Percentiles rank a stretch among this genome's conserved stretches.
These are phyloP conservation scores for Nannochloropsis oceanica DNA, from an alignment of 108 stramenopile genomes.

Conservation along the genomic window DNA sequence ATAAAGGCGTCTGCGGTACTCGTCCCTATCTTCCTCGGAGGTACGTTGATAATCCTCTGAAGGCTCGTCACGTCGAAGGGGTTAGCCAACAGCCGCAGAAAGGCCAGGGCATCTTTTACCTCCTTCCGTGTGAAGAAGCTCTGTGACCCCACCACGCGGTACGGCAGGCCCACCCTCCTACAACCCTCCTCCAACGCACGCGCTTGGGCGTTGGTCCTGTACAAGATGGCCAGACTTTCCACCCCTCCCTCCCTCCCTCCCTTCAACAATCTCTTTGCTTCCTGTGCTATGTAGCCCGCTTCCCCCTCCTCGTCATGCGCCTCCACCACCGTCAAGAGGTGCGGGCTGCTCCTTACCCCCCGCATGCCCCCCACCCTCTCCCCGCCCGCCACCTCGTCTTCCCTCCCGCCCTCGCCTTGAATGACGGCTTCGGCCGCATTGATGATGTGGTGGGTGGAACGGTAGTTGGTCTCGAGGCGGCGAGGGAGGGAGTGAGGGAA, in stretches of 20 bases:
- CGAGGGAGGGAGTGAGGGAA: slow-evolving; percentile 1
- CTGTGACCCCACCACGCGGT: slow-evolving; percentile 13
- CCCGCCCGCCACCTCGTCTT: not conserved
- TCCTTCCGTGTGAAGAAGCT: slow-evolving; percentile 7
- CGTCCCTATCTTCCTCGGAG: slow-evolving; percentile 21
- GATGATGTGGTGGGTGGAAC: slow-evolving; percentile 17
- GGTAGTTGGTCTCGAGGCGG: slow-evolving; percentile 17
- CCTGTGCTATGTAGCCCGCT: not conserved
- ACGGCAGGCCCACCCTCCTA: not conserved
- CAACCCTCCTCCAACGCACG: slow-evolving; percentile 50
- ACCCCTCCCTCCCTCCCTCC: not conserved
- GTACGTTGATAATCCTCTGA: slow-evolving; percentile 15
- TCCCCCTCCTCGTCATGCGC: not conserved
- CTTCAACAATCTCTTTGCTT: not conserved
- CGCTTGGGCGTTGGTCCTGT: slow-evolving; percentile 77
- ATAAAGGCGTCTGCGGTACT: slow-evolving; percentile 5
- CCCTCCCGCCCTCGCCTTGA: not conserved
- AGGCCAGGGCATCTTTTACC: slow-evolving; percentile 26
- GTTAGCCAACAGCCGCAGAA: slow-evolving; percentile 16
- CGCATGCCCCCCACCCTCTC: not conserved
- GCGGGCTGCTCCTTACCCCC: not conserved
- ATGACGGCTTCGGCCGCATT: slow-evolving; percentile 21
- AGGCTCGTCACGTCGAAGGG: slow-evolving; percentile 7
- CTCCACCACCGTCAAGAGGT: not conserved
- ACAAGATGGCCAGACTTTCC: slow-evolving; percentile 48